These are phyloP conservation scores for Scytalidium lignicola DNA, from an alignment of 2,329 filamentous ascomycete species.

Conservation along the genomic window DNA sequence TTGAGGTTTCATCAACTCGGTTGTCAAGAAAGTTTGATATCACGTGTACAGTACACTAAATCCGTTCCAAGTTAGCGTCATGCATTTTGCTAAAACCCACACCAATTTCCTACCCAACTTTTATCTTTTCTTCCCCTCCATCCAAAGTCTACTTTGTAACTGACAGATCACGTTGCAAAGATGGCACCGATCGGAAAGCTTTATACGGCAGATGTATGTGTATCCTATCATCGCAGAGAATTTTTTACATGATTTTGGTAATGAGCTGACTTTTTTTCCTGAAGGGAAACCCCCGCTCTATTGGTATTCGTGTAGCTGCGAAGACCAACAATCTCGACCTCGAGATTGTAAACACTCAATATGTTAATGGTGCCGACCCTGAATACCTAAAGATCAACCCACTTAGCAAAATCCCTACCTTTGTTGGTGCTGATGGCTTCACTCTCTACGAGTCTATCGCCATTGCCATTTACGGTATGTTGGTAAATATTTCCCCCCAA, in stretches of 20 bases:
- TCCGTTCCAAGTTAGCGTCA: background rate
- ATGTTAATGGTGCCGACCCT: slow-evolving; percentile 55
- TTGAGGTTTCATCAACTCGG: background rate
- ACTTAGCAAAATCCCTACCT: slow-evolving; percentile 88
- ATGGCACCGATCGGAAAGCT: slow-evolving; percentile 98
- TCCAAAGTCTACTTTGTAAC: background rate
- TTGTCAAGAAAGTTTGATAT: background rate
- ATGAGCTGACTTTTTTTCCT: slow-evolving; percentile 15
- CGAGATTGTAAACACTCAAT: slow-evolving; percentile 71
- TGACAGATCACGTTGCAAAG: slow-evolving; percentile 22
- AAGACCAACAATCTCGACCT: slow-evolving; percentile 96
- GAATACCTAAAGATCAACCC: slow-evolving; percentile 85
- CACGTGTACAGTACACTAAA: background rate
- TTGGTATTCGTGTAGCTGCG: slow-evolving; percentile 83
- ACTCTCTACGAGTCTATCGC: slow-evolving; percentile 84
- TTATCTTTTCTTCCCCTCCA: background rate
- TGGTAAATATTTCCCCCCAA: slow-evolving; percentile 2
- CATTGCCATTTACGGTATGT: slow-evolving; percentile 96
- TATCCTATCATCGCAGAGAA: slow-evolving; percentile 13
- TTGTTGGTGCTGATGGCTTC: slow-evolving; percentile 89
- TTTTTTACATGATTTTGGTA: slow-evolving; percentile 9
- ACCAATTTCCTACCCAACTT: background rate
- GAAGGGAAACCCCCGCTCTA: slow-evolving; percentile 85
- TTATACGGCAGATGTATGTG: slow-evolving; percentile 73
- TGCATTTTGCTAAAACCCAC: background rate